Evolutionary conservation across 176 grass and related monocot species (phyloP).

Genomic region (Cenchrus americanus): DNA sequence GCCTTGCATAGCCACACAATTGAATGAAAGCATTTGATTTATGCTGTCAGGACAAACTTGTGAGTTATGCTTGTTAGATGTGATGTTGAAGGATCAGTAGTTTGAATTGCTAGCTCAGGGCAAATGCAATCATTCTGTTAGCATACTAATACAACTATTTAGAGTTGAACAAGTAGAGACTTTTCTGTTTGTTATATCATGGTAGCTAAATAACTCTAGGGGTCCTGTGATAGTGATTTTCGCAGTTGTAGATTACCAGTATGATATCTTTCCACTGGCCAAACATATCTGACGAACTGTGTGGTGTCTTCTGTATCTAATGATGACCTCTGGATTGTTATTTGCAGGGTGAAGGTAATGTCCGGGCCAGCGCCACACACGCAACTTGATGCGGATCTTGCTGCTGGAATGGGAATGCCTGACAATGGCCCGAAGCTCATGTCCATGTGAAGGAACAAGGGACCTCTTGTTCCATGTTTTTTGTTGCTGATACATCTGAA

Average conservation of each 20-base stretch:
- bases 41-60: neutral
- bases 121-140: neutral
- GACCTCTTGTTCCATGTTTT: constrained; percentile 14
- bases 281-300: neutral
- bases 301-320: constrained; percentile 18
- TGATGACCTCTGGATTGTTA: neutral
- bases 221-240: neutral
- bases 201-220: neutral
- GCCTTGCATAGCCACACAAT: neutral
- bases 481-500: constrained; percentile 24
- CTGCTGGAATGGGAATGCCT: constrained; percentile 93
- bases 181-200: neutral
- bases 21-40: neutral
- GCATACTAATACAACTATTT: neutral
- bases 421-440: constrained; percentile 95
- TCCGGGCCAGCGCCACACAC: constrained; percentile 74
- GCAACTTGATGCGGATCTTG: constrained; percentile 80
- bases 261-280: neutral
- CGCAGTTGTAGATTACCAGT: neutral
- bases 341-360: constrained; percentile 81
- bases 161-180: neutral
- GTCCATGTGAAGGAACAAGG: constrained; percentile 60
- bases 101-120: neutral
- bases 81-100: neutral
- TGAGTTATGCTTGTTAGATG: neutral